These are phyloP conservation scores for Wickerhamomyces strasburgensis DNA, from an alignment of 805 yeast species.

Conservation along the genomic window DNA sequence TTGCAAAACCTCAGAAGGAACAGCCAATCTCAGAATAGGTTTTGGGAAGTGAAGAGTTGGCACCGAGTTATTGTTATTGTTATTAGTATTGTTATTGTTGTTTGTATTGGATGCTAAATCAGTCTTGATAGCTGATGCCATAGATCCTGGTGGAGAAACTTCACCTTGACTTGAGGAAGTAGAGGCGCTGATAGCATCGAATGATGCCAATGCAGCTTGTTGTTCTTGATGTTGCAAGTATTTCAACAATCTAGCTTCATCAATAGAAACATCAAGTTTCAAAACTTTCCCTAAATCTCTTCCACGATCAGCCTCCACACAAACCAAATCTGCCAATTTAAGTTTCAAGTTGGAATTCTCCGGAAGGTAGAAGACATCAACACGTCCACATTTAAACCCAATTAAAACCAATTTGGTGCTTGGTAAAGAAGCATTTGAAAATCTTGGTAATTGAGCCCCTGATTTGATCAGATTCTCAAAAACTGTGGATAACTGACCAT, in stretches of 20 bases:
- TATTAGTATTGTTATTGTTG: slow-evolving; percentile 1
- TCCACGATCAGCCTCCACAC: slow-evolving; percentile 83
- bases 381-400: slow-evolving; percentile 72
- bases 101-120: too few relatives aligned
- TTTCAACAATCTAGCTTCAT: slow-evolving; percentile 67
- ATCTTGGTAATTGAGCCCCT: slow-evolving; percentile 21
- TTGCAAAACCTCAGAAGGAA: slow-evolving; percentile 64
- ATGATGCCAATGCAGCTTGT: slow-evolving; percentile 41
- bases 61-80: slow-evolving; percentile 4
- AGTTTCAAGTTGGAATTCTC: slow-evolving; percentile 29
- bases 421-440: slow-evolving; percentile 20
- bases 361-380: slow-evolving; percentile 71
- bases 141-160: neutral
- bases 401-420: slow-evolving; percentile 48
- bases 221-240: slow-evolving; percentile 72
- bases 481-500: slow-evolving; percentile 6
- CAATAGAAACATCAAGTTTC: slow-evolving; percentile 57
- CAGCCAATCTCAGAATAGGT: slow-evolving; percentile 71
- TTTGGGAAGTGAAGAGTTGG: slow-evolving; percentile 48
- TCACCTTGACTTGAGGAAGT: slow-evolving; percentile 1
- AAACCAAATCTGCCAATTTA: slow-evolving; percentile 60
- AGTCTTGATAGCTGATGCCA: neutral
- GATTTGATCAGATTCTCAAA: slow-evolving; percentile 11
- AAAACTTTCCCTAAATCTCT: slow-evolving; percentile 74
- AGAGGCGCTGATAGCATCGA: slow-evolving; percentile 14